Evolutionary conservation across 768 basidiomycete genomes (phyloP).

Genomic region (Termitomyces sp.): DNA sequence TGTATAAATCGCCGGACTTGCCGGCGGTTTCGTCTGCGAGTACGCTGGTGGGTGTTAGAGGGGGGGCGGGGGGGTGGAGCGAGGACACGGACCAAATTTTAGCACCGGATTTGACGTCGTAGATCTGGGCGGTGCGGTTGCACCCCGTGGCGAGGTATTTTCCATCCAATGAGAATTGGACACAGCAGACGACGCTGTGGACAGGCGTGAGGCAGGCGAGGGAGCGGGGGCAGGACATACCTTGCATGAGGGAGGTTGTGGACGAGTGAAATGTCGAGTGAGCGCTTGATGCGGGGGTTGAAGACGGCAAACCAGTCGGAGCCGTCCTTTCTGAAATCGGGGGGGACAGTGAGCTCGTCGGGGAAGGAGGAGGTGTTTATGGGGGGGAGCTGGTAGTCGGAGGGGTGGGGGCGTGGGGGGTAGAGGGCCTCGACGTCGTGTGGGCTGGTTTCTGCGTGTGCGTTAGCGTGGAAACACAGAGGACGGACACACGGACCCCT

Average conservation of each 20-base stretch:
- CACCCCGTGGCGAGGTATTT: conserved; percentile 93
- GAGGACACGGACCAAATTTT: conserved; percentile 69
- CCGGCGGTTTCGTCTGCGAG: conserved; percentile 29
- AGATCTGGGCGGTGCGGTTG: conserved; percentile 96
- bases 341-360: conserved; percentile 44
- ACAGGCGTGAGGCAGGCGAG: no score
- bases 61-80: background rate
- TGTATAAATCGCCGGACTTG: conserved; percentile 52
- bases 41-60: conserved; percentile 17
- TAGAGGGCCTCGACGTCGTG: conserved; percentile 26
- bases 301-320: conserved; percentile 88
- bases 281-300: conserved; percentile 74
- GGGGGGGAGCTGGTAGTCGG: conserved; percentile 18
- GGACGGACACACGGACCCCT: background rate
- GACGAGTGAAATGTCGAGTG: conserved; percentile 73
- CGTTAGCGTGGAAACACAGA: background rate
- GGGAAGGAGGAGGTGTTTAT: conserved; percentile 32
- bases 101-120: conserved; percentile 81
- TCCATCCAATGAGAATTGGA: conserved; percentile 92
- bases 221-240: conserved; percentile 32
- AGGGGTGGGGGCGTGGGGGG: conserved; percentile 12
- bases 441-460: conserved; percentile 27
- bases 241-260: conserved; percentile 88
- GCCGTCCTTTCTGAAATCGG: conserved; percentile 69
- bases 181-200: conserved; percentile 71